Percentiles rank a stretch among this genome's conserved stretches.
Conservation (phyloP, 495 filamentous ascomycete species). For the Penicillium subrubescens region DNA sequence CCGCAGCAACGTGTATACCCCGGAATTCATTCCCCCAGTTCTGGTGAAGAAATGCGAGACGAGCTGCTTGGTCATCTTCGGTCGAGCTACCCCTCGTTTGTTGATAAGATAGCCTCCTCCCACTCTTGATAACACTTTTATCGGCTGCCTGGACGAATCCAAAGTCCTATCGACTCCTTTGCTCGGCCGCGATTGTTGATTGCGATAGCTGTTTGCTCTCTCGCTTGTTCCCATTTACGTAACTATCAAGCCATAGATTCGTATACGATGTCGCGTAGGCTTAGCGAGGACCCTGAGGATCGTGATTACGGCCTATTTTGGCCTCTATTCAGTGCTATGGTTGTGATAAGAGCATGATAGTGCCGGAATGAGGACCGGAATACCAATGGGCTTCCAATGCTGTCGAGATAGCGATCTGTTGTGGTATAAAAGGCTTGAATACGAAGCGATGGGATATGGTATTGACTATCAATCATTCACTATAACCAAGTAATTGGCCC, state of each 20-base stretch:
- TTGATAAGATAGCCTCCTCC: slow-evolving; percentile 9
- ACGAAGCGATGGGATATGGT: background rate
- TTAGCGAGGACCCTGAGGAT: background rate
- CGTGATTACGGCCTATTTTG: background rate
- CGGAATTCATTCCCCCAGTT: background rate
- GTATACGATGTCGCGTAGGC: background rate
- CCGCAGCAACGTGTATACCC: background rate
- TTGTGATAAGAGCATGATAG: background rate
- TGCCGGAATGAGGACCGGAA: background rate
- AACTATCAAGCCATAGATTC: background rate
- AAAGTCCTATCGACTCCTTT: background rate
- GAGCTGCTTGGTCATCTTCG: background rate
- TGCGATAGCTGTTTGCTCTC: background rate
- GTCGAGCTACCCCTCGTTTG: background rate
- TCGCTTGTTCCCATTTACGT: slow-evolving; percentile 1
- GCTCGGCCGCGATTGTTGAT: background rate
- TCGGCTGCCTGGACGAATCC: slow-evolving; percentile 14
- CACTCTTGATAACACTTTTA: slow-evolving; percentile 4
- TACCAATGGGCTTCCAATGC: background rate
- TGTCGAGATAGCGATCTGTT: background rate
- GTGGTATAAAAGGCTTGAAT: background rate
- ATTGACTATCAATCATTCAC: background rate
- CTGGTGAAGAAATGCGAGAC: background rate
- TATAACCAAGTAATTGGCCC: background rate
- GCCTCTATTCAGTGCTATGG: background rate